Percentiles rank a stretch among this genome's conserved stretches.
These are phyloP conservation scores for Candida ulmi DNA, from an alignment of 805 yeast species.

Conservation along the genomic window DNA sequence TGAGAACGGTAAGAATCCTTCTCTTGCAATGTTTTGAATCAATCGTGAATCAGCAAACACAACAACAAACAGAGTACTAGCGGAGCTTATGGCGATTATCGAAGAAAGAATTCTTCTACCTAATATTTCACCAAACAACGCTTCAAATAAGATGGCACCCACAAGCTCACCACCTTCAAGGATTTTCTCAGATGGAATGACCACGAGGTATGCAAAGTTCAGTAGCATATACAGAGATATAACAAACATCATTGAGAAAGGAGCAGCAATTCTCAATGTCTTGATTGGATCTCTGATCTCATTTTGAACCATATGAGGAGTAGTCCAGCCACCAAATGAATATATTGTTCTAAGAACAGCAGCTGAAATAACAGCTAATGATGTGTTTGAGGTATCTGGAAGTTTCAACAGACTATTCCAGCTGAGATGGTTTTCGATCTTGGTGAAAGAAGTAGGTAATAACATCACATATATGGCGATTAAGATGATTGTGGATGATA, in stretches of 20 bases:
- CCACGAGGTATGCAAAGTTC: conserved; percentile 48
- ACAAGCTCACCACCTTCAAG: conserved; percentile 46
- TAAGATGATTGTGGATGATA: conserved; percentile 45
- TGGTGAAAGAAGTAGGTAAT: conserved; percentile 40
- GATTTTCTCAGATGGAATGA: conserved; percentile 45
- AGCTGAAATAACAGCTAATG: conserved; percentile 41
- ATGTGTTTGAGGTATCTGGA: conserved; percentile 24
- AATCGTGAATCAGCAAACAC: conserved; percentile 50
- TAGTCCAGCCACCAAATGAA: conserved; percentile 56
- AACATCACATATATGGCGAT: conserved; percentile 50
- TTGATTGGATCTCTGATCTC: conserved; percentile 51
- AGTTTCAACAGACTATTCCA: conserved; percentile 25
- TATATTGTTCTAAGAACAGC: conserved; percentile 51
- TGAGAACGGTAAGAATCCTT: conserved; percentile 52
- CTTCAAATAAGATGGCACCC: conserved; percentile 49
- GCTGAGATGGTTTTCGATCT: conserved; percentile 39
- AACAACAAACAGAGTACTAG: conserved; percentile 54
- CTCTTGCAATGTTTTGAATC: conserved; percentile 55
- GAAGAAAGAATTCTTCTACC: conserved; percentile 47
- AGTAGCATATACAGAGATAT: conserved; percentile 42
- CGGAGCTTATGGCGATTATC: conserved; percentile 52
- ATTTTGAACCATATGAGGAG: conserved; percentile 50
- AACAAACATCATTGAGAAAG: conserved; percentile 40
- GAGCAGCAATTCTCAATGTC: conserved; percentile 54
- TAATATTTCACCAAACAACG: conserved; percentile 42